These are phyloP conservation scores for Euclidium syriacum DNA, from an alignment of 345 rosid genomes.

Conservation along the genomic window DNA sequence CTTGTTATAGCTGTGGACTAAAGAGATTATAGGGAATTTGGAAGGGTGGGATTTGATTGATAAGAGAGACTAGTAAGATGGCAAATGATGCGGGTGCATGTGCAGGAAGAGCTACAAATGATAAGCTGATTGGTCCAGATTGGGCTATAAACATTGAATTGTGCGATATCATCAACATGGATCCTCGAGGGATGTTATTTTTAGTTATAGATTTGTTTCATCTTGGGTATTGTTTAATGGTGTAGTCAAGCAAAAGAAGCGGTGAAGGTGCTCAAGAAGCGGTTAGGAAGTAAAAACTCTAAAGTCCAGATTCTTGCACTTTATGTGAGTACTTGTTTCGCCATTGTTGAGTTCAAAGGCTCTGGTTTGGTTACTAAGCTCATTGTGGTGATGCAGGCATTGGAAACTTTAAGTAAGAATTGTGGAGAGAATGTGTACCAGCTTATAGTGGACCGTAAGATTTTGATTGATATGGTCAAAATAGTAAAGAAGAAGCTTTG, in stretches of 20 bases:
- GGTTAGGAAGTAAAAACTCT: conserved; percentile 71
- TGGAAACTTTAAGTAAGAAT: conserved; percentile 92
- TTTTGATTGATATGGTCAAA: conserved; percentile 90
- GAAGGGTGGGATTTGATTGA: conserved; percentile 12
- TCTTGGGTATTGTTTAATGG: conserved; percentile 17
- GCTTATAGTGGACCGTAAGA: conserved; percentile 79
- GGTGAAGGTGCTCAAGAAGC: conserved; percentile 78
- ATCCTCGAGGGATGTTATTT: conserved; percentile 37
- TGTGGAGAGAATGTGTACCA: conserved; percentile 79
- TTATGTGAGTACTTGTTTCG: conserved; percentile 48
- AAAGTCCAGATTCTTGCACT: conserved; percentile 82
- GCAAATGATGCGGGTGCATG: conserved; percentile 62
- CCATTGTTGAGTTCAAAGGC: background rate
- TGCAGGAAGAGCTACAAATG: conserved; percentile 89
- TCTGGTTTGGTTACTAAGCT: conserved; percentile 1
- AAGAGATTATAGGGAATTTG: conserved; percentile 19
- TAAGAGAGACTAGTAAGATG: conserved; percentile 38
- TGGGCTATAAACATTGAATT: conserved; percentile 93
- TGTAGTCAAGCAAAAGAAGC: conserved; percentile 89
- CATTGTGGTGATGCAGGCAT: conserved; percentile 38
- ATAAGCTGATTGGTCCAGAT: conserved; percentile 77
- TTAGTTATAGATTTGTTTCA: background rate
- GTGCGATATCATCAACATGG: conserved; percentile 83
- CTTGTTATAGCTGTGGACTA: conserved; percentile 5
- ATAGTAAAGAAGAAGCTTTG: conserved; percentile 90